Conservation (phyloP, 2,329 filamentous ascomycete species). For the Emmonsiellopsis sp. region DNA sequence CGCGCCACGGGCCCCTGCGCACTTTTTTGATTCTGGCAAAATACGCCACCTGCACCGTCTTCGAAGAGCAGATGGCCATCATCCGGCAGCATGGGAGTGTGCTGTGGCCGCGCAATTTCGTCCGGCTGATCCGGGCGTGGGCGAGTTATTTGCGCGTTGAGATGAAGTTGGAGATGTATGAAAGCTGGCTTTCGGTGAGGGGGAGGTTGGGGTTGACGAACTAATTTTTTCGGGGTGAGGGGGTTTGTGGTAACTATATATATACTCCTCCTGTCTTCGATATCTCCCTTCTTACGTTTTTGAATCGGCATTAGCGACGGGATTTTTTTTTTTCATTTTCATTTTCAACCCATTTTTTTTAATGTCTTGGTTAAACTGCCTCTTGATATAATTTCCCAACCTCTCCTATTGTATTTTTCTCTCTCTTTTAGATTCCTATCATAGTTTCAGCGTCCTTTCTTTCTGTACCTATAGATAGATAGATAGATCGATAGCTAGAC, state of each 20-base stretch:
- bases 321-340: background rate
- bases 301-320: background rate
- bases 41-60: slow-evolving; percentile 54
- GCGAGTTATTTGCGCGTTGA: slow-evolving; percentile 46
- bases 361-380: too few relatives aligned
- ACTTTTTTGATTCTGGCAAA: slow-evolving; percentile 56
- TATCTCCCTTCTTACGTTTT: background rate
- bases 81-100: slow-evolving; percentile 40
- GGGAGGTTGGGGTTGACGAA: slow-evolving; percentile 37
- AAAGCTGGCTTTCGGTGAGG: slow-evolving; percentile 44
- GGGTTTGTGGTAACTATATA: too few relatives aligned
- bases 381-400: too few relatives aligned
- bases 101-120: slow-evolving; percentile 43
- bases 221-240: background rate
- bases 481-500: too few relatives aligned
- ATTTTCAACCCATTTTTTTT: too few relatives aligned
- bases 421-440: too few relatives aligned
- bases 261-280: background rate
- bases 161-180: slow-evolving; percentile 49
- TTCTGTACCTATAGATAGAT: too few relatives aligned
- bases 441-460: too few relatives aligned
- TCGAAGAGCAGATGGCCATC: slow-evolving; percentile 49
- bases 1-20: slow-evolving; percentile 48
- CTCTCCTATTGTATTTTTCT: too few relatives aligned
- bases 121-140: slow-evolving; percentile 44